Conservation (phyloP, 2,329 filamentous ascomycete genomes). For the Sporothrix variecibatus region DNA sequence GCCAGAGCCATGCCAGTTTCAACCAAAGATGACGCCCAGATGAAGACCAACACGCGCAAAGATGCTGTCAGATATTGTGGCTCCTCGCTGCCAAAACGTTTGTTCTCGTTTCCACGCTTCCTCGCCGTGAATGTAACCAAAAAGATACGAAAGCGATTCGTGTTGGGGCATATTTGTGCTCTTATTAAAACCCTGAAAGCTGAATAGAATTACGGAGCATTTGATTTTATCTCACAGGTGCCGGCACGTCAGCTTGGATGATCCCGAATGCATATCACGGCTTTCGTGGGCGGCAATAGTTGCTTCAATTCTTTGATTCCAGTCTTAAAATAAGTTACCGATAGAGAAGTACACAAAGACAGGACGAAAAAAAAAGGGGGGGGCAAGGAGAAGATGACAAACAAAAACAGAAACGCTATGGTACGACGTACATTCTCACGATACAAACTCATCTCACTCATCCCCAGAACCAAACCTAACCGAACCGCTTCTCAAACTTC, state of each 20-base stretch:
- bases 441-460: not conserved
- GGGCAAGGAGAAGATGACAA: not conserved
- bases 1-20: slow-evolving; percentile 2
- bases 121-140: not conserved
- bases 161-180: not conserved
- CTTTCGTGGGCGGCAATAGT: not conserved
- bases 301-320: not conserved
- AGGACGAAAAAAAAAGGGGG: not conserved
- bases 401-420: not conserved
- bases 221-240: not conserved
- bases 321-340: not conserved
- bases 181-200: not conserved
- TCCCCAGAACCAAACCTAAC: slow-evolving; percentile 36
- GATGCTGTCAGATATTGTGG: not conserved
- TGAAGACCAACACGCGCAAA: not conserved
- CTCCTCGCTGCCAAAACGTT: not conserved
- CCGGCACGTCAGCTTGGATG: not conserved
- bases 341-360: not conserved
- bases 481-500: slow-evolving; percentile 77
- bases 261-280: slow-evolving; percentile 1
- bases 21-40: not conserved
- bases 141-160: not conserved
- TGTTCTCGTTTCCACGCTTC: not conserved
- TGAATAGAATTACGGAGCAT: not conserved
- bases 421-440: not conserved